Evolutionary conservation across 2,329 filamentous ascomycete species (phyloP).

Genomic region (Penicillium decumbens): DNA sequence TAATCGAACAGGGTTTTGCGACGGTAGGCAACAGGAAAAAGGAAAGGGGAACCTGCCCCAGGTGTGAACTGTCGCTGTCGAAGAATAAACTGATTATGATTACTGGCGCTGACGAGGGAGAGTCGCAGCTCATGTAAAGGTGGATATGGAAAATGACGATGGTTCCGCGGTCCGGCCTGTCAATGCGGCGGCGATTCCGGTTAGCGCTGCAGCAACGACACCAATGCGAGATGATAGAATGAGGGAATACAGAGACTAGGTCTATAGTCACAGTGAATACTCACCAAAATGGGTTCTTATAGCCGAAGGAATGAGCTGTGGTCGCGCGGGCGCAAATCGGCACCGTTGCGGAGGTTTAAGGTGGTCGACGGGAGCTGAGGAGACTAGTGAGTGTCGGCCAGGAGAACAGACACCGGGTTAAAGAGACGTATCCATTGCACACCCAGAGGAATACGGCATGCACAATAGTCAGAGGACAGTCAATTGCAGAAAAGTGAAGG

Average conservation of each 20-base stretch:
- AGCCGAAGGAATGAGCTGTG: constrained; percentile 1
- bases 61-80: background rate
- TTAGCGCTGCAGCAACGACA: constrained; percentile 12
- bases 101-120: constrained; percentile 6
- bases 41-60: constrained; percentile 16
- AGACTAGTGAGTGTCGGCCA: constrained; percentile 11
- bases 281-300: background rate
- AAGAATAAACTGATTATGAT: constrained; percentile 12
- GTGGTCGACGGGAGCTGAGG: constrained; percentile 4
- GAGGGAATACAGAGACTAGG: background rate
- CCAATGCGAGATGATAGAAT: background rate
- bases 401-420: constrained; percentile 8
- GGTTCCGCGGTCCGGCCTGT: constrained; percentile 16
- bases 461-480: background rate
- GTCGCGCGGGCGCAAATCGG: constrained; percentile 9
- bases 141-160: constrained; percentile 17
- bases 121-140: constrained; percentile 9
- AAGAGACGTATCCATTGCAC: constrained; percentile 14
- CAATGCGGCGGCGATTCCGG: constrained; percentile 12
- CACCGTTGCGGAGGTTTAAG: constrained; percentile 4
- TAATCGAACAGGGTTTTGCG: constrained; percentile 3
- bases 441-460: constrained; percentile 1
- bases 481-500: constrained; percentile 5
- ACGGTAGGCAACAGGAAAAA: background rate
- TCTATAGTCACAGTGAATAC: background rate